These are phyloP conservation scores for Vitis cinerea DNA, from an alignment of 164 flowering plant species.

Conservation along the genomic window DNA sequence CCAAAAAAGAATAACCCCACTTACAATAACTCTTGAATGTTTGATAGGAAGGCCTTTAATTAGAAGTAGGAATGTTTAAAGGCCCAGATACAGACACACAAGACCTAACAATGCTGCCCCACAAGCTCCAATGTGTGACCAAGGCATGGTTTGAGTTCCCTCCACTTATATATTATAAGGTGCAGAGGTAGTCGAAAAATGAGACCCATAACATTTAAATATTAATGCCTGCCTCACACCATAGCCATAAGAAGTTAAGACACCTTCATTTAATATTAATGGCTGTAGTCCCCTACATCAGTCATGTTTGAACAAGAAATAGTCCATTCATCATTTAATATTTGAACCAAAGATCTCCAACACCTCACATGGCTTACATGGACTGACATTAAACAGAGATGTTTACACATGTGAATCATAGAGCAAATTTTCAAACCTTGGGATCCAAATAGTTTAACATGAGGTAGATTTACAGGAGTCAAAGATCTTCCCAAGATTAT, in stretches of 20 bases:
- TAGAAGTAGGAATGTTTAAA: slow-evolving; percentile 13
- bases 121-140: slow-evolving; percentile 1
- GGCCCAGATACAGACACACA: slow-evolving; percentile 10
- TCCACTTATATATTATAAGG: slow-evolving; percentile 9
- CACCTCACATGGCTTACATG: slow-evolving; percentile 42
- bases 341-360: slow-evolving; percentile 19
- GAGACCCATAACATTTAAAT: neutral
- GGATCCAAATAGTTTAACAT: slow-evolving; percentile 8
- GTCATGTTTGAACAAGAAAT: slow-evolving; percentile 24
- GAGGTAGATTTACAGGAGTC: slow-evolving; percentile 18
- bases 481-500: slow-evolving; percentile 21
- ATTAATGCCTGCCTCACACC: slow-evolving; percentile 7
- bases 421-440: slow-evolving; percentile 13
- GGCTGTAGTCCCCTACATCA: slow-evolving; percentile 18
- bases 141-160: slow-evolving; percentile 1
- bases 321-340: slow-evolving; percentile 31
- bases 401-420: slow-evolving; percentile 21
- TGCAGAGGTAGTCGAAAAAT: neutral
- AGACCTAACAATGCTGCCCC: slow-evolving; percentile 16
- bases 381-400: slow-evolving; percentile 26
- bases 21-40: slow-evolving; percentile 6
- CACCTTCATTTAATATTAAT: slow-evolving; percentile 2
- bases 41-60: slow-evolving; percentile 13
- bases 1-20: slow-evolving; percentile 17
- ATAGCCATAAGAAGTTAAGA: slow-evolving; percentile 9